Percentiles rank a stretch among this genome's conserved stretches.
Evolutionary conservation across 257 asterid species (phyloP).

Genomic region (Solanum pinnatisectum): DNA sequence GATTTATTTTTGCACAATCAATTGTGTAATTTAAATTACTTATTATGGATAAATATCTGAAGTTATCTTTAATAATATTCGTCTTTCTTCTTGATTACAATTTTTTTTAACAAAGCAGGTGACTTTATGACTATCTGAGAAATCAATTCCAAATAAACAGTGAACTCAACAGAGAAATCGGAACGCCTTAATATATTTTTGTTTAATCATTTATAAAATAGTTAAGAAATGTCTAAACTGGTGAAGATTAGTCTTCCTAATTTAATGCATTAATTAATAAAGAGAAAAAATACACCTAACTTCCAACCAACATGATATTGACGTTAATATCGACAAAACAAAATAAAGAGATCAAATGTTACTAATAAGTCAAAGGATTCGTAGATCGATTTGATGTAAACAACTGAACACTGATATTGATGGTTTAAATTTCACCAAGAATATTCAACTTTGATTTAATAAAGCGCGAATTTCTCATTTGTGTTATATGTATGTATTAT

Average conservation of each 20-base stretch:
- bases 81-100: too few relatives aligned
- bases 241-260: neutral
- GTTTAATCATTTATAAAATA: neutral
- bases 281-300: neutral
- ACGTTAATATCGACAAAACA: neutral
- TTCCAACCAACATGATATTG: neutral
- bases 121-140: neutral
- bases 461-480: neutral
- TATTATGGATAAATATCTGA: too few relatives aligned
- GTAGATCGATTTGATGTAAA: neutral
- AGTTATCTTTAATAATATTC: too few relatives aligned
- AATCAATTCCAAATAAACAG: neutral
- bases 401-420: neutral
- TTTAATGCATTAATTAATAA: neutral
- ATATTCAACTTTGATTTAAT: too few relatives aligned
- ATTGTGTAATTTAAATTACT: too few relatives aligned
- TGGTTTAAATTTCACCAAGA: neutral
- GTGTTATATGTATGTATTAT: neutral
- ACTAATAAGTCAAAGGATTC: neutral
- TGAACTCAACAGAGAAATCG: rapidly evolving
- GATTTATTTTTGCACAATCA: too few relatives aligned
- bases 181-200: neutral
- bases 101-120: neutral
- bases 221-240: neutral
- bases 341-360: neutral